These are phyloP conservation scores for Fusarium fujikuroi DNA, from an alignment of 2,329 filamentous ascomycete genomes.

Conservation along the genomic window DNA sequence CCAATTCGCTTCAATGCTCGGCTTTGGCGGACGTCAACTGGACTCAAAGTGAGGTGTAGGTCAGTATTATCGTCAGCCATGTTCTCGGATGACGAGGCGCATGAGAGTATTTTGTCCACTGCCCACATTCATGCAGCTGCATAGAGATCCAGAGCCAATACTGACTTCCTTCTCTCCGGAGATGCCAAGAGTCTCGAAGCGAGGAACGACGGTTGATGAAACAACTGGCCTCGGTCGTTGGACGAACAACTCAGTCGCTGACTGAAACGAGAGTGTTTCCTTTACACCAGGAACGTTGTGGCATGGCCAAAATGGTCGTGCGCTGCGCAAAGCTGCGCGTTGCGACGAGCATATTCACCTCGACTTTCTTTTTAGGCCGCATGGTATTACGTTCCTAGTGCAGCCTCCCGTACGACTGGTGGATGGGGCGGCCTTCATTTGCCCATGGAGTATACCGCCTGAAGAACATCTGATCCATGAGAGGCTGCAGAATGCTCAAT, in stretches of 20 bases:
- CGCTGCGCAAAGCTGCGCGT: conserved; percentile 10
- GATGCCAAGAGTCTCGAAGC: conserved; percentile 38
- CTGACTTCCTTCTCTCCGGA: conserved; percentile 33
- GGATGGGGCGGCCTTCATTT: conserved; percentile 5
- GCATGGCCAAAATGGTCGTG: conserved; percentile 5
- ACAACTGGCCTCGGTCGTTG: conserved; percentile 26
- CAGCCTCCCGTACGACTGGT: conserved; percentile 17
- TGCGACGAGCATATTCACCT: background rate
- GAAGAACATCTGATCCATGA: background rate
- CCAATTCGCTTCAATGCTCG: conserved; percentile 9
- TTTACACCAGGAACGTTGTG: conserved; percentile 1
- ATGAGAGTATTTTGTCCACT: background rate
- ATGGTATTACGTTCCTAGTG: conserved; percentile 8
- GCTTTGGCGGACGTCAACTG: conserved; percentile 1
- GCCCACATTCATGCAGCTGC: background rate
- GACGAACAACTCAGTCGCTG: conserved; percentile 14
- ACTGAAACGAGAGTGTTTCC: conserved; percentile 9
- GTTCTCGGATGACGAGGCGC: background rate
- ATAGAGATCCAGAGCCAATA: conserved; percentile 9
- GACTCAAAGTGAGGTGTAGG: background rate
- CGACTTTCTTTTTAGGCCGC: background rate
- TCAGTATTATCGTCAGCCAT: background rate
- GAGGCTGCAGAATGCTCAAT: background rate
- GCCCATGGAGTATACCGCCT: conserved; percentile 12
- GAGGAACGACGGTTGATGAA: conserved; percentile 33